phyloP scores from a whole-genome alignment of 208 protist genomes.

The Leishmania mexicana region DNA sequence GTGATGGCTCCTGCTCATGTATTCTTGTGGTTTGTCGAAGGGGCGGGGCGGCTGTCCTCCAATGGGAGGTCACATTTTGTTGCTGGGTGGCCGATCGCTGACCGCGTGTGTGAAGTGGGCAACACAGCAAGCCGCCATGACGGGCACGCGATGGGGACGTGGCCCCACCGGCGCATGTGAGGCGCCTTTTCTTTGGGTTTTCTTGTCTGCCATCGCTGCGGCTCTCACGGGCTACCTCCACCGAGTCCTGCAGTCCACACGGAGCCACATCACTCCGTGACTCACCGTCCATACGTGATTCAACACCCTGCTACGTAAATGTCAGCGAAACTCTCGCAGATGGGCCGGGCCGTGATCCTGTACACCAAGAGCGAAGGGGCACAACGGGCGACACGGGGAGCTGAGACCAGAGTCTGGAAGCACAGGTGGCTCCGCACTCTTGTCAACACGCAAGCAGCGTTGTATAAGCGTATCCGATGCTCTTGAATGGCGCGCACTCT shows the following conservation, averaged over 20 bases:
- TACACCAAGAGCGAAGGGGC: not conserved
- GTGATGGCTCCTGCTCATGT: not conserved
- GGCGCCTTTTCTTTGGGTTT: not conserved
- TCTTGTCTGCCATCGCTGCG: not conserved
- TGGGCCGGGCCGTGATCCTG: no score
- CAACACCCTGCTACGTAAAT: not conserved
- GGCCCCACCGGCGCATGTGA: not conserved
- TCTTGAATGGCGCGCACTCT: not conserved
- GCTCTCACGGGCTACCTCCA: no score
- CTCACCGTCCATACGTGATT: not conserved
- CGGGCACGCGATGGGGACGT: not conserved
- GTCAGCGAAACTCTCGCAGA: not conserved
- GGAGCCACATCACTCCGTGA: not conserved
- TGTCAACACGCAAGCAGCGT: not conserved
- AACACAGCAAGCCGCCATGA: not conserved
- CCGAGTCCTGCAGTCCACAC: not conserved
- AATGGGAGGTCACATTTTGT: not conserved
- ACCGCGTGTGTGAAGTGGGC: not conserved
- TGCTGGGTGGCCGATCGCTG: not conserved
- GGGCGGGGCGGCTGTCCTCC: not conserved
- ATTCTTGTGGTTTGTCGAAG: not conserved
- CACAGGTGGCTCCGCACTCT: not conserved
- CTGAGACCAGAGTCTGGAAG: not conserved
- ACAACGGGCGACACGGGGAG: not conserved
- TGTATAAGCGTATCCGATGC: no score